Evolutionary conservation across 164 flowering plant species (phyloP).

Genomic region (Chimonanthus salicifolius): DNA sequence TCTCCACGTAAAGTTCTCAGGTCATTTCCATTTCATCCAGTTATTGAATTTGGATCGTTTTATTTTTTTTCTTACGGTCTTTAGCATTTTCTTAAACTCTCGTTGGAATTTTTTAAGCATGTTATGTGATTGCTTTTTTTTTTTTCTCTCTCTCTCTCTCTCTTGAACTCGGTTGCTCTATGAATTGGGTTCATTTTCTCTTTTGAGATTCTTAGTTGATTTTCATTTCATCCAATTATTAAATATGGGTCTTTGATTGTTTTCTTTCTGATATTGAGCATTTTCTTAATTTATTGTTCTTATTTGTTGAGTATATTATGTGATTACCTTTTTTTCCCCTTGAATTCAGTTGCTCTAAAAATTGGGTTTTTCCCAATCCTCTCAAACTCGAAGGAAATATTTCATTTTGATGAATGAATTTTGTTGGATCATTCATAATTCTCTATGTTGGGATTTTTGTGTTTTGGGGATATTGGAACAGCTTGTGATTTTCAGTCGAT

Average conservation of each 20-base stretch:
- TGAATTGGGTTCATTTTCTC: too few relatives aligned
- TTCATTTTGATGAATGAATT: not conserved
- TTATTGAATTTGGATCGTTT: not conserved
- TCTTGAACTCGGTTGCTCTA: too few relatives aligned
- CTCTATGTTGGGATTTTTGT: not conserved
- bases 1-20: not conserved
- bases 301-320: not conserved
- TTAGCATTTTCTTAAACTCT: not conserved
- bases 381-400: not conserved
- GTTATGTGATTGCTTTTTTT: not conserved
- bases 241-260: not conserved
- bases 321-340: not conserved
- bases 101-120: not conserved
- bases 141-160: too few relatives aligned
- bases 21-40: not conserved
- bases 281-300: too few relatives aligned
- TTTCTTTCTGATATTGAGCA: not conserved
- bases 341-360: not conserved
- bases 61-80: not conserved
- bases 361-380: not conserved
- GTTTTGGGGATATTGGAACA: not conserved
- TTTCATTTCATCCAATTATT: not conserved
- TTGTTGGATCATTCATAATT: not conserved
- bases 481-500: not conserved
- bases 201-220: not conserved